Evolutionary conservation across 768 basidiomycete genomes (phyloP).

Genomic region (Tephrocybe sp.): DNA sequence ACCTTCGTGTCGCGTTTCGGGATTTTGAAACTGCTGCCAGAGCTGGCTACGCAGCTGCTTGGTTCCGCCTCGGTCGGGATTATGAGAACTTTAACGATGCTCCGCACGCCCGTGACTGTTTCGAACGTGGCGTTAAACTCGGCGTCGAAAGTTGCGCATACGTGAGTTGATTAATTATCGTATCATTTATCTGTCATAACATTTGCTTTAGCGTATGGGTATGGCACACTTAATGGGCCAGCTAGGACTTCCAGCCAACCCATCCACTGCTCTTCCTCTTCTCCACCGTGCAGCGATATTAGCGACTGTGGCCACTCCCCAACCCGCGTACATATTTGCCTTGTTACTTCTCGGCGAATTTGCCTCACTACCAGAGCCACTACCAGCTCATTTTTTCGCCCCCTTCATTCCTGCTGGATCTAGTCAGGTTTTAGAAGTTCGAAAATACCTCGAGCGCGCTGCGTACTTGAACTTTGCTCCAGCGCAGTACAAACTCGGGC

Average conservation of each 20-base stretch:
- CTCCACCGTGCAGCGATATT: slow-evolving; percentile 76
- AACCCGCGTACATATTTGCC: slow-evolving; percentile 88
- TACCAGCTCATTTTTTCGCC: slow-evolving; percentile 44
- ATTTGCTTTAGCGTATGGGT: slow-evolving; percentile 71
- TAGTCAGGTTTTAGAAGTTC: slow-evolving; percentile 56
- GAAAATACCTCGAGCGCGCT: slow-evolving; percentile 76
- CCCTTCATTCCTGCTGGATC: slow-evolving; percentile 53
- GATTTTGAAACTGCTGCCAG: slow-evolving; percentile 86
- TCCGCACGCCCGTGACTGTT: slow-evolving; percentile 76
- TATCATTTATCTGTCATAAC: slow-evolving; percentile 1
- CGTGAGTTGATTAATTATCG: slow-evolving; percentile 40
- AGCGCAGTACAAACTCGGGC: slow-evolving; percentile 90
- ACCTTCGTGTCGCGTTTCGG: slow-evolving; percentile 79
- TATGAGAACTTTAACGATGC: slow-evolving; percentile 87
- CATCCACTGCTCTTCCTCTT: slow-evolving; percentile 60
- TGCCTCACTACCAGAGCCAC: slow-evolving; percentile 53
- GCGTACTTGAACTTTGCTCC: slow-evolving; percentile 84
- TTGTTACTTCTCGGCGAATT: slow-evolving; percentile 86
- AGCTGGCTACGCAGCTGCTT: slow-evolving; percentile 73
- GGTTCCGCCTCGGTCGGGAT: slow-evolving; percentile 90
- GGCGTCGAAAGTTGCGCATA: slow-evolving; percentile 81
- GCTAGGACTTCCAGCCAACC: slow-evolving; percentile 57
- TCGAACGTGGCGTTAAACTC: slow-evolving; percentile 74
- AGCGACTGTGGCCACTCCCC: slow-evolving; percentile 71
- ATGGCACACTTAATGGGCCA: slow-evolving; percentile 93